Conservation (phyloP, 768 basidiomycete genomes). For the Collybiopsis confluens region DNA sequence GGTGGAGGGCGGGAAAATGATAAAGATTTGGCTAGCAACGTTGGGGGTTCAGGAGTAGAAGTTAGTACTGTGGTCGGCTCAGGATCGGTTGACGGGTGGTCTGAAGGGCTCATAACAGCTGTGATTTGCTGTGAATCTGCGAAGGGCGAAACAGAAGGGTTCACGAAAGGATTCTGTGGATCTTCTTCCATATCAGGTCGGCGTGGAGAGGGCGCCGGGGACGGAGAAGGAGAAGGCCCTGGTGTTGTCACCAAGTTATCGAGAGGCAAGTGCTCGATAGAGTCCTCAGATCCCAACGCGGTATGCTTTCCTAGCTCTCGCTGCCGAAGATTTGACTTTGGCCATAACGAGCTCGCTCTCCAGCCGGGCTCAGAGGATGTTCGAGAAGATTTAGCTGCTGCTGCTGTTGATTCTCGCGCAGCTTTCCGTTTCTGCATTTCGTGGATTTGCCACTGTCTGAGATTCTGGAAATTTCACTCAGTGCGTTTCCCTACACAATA, state of each 20-base stretch:
- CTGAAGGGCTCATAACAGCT: slow-evolving; percentile 20
- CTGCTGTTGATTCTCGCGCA: slow-evolving; percentile 53
- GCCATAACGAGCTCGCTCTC: slow-evolving; percentile 57
- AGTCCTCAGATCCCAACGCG: slow-evolving; percentile 47
- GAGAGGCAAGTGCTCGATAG: slow-evolving; percentile 51
- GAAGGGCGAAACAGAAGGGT: slow-evolving; percentile 46
- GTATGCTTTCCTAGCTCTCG: slow-evolving; percentile 36
- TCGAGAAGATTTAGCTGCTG: slow-evolving; percentile 13
- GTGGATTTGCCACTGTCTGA: slow-evolving; percentile 72
- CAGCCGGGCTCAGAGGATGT: slow-evolving; percentile 49
- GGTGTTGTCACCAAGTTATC: slow-evolving; percentile 40
- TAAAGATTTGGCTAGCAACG: slow-evolving; percentile 19
- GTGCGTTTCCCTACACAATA: slow-evolving; percentile 7
- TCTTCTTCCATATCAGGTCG: slow-evolving; percentile 24
- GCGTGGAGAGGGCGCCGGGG: slow-evolving; percentile 30
- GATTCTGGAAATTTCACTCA: slow-evolving; percentile 43
- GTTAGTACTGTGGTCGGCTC: slow-evolving; percentile 2
- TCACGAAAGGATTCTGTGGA: slow-evolving; percentile 43
- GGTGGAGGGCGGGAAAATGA: slow-evolving; percentile 31
- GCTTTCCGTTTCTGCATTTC: slow-evolving; percentile 74
- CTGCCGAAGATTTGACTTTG: slow-evolving; percentile 28
- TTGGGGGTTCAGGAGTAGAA: slow-evolving; percentile 19
- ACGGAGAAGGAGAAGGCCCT: slow-evolving; percentile 15
- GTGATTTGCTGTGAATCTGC: slow-evolving; percentile 29
- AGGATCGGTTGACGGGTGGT: slow-evolving; percentile 7